phyloP scores from a whole-genome alignment of 176 grass and related monocot genomes.

The Sorghum bicolor region DNA sequence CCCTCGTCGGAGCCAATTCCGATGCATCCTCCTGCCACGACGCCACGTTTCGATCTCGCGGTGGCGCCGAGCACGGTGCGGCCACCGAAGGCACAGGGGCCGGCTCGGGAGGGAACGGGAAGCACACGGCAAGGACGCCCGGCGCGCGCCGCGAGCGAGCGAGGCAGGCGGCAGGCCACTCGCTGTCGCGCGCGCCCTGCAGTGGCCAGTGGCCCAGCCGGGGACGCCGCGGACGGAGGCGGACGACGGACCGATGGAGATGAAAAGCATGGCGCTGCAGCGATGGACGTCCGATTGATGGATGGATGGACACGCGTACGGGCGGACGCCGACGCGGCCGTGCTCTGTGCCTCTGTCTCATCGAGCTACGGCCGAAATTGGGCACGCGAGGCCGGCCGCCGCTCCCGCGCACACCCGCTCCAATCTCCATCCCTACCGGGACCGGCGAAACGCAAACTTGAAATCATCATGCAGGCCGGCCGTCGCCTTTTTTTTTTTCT shows the following conservation, averaged over 20 bases:
- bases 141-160: background rate
- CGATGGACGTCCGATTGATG: background rate
- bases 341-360: background rate
- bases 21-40: conserved; percentile 34
- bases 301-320: background rate
- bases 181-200: background rate
- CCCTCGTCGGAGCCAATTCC: conserved; percentile 17
- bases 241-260: background rate
- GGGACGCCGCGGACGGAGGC: background rate
- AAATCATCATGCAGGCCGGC: background rate
- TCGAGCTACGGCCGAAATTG: background rate
- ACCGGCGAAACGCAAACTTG: background rate
- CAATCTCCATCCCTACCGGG: background rate
- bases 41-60: conserved; percentile 48
- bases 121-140: conserved; percentile 4
- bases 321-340: background rate
- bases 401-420: background rate
- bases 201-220: background rate
- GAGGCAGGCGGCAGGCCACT: background rate
- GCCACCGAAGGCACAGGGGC: background rate
- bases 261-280: background rate
- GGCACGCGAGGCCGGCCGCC: background rate
- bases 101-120: background rate
- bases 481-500: background rate
- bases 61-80: conserved; percentile 6